Evolutionary conservation across 2,329 filamentous ascomycete species (phyloP).

Genomic region (Lecanicillium sp.): DNA sequence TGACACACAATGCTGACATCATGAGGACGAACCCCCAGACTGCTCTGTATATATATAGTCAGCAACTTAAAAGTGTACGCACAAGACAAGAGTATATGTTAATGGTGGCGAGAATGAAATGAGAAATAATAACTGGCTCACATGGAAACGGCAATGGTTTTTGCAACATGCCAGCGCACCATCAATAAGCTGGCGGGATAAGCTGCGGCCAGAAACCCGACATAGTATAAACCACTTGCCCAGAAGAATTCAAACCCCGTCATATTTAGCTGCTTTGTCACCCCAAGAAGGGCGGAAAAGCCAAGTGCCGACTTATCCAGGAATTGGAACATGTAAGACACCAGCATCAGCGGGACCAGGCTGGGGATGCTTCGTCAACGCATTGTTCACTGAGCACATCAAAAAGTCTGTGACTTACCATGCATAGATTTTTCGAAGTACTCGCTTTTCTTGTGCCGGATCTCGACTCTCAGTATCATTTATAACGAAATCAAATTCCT

Average conservation of each 20-base stretch:
- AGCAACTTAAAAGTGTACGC: too few relatives aligned
- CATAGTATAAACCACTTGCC: slow-evolving; percentile 42
- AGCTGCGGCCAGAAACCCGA: slow-evolving; percentile 35
- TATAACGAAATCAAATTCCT: too few relatives aligned
- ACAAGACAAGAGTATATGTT: too few relatives aligned
- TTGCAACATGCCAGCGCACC: slow-evolving; percentile 18
- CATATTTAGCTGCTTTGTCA: slow-evolving; percentile 35
- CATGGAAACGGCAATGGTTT: slow-evolving; percentile 17
- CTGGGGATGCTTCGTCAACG: slow-evolving; percentile 18
- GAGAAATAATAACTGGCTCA: too few relatives aligned
- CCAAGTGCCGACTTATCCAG: slow-evolving; percentile 50
- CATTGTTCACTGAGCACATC: not conserved
- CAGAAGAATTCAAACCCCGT: slow-evolving; percentile 44
- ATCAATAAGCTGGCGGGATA: slow-evolving; percentile 18
- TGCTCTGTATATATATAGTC: too few relatives aligned
- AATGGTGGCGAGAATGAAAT: too few relatives aligned
- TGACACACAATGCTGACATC: slow-evolving; percentile 11
- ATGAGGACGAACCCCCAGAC: slow-evolving; percentile 13
- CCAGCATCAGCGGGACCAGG: slow-evolving; percentile 44
- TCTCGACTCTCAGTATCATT: too few relatives aligned
- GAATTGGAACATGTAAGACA: slow-evolving; percentile 51
- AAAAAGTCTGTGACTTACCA: slow-evolving; percentile 29
- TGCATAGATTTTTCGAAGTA: slow-evolving; percentile 52
- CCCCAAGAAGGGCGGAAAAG: slow-evolving; percentile 43
- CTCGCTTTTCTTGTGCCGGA: slow-evolving; percentile 39